Evolutionary conservation across 2,329 filamentous ascomycete species (phyloP).

Genomic region (Ilyonectria mors-panacis): DNA sequence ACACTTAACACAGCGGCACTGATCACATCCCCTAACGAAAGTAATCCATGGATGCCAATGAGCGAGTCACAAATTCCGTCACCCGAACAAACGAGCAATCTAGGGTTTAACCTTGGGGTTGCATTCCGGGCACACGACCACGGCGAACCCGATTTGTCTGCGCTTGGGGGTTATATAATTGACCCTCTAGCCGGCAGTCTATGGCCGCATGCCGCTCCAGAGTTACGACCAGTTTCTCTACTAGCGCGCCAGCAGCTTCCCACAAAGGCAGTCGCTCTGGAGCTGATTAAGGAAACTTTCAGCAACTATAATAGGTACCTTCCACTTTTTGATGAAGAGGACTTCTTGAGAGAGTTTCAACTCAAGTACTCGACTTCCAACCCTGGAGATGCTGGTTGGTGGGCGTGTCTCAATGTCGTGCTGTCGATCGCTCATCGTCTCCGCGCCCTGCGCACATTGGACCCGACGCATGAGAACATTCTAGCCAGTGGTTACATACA

Average conservation of each 20-base stretch:
- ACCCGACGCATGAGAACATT: slow-evolving; percentile 32
- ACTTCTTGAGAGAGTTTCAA: slow-evolving; percentile 34
- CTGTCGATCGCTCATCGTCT: slow-evolving; percentile 41
- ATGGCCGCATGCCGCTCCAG: slow-evolving; percentile 18
- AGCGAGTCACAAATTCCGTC: slow-evolving; percentile 1
- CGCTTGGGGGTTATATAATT: slow-evolving; percentile 2
- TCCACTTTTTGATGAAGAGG: slow-evolving; percentile 41
- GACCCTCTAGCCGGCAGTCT: slow-evolving; percentile 10
- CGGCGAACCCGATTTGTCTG: slow-evolving; percentile 3
- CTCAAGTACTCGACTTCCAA: slow-evolving; percentile 29
- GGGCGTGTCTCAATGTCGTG: slow-evolving; percentile 46
- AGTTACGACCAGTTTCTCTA: slow-evolving; percentile 10
- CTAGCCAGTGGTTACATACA: slow-evolving; percentile 36
- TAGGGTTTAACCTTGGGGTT: no score
- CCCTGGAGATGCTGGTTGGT: slow-evolving; percentile 37
- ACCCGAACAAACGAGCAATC: slow-evolving; percentile 1
- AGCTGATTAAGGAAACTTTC: slow-evolving; percentile 34
- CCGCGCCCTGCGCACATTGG: slow-evolving; percentile 38
- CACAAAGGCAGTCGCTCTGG: slow-evolving; percentile 29
- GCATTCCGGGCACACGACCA: background rate
- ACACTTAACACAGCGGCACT: background rate
- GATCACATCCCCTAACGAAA: background rate
- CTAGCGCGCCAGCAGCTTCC: slow-evolving; percentile 31
- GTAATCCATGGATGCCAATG: slow-evolving; percentile 1
- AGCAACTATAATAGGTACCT: slow-evolving; percentile 34